Base-by-base conservation (phyloP, 768 basidiomycete genomes). In the Lactarius pseudohatsudake region DNA sequence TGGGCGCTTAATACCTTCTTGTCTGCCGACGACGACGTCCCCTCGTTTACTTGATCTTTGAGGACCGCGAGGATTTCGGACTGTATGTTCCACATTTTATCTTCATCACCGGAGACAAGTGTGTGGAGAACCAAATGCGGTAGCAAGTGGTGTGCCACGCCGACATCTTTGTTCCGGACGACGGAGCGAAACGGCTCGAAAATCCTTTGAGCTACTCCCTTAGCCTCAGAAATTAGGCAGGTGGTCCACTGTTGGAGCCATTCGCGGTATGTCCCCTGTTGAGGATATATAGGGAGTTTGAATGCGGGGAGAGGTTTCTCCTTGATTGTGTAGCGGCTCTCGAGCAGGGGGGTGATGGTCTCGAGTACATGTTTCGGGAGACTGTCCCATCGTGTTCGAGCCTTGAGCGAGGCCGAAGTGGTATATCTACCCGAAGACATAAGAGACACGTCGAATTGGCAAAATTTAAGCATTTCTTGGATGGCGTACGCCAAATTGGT, bases 241-340 rank as follows among this genome's bases (percentile, higher is more conserved):
- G 84, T 80, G 1, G 94, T 88, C 94, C 96, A 98, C 0, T 84
- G 74, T 70, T 96, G 94, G 40, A 98, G 84, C 97, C 97, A 99
- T 76, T 98, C 96, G 50, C 96, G 87, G 76, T 98, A 99, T 0
- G 94, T 96, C 2, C 85, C 75, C 64, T 87, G 83, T 5, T 78
- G 77, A 0, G 85, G 82, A 77, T 98, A 99, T 64, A 98, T 87
- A 2, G 96, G 96, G 69, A 88, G 85, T 59, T 80, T 79, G 2
- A 76, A 72, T 2, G 75, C 72, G 9, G 67, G 66, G 3, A 72
- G 63, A 2, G 72, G 66, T 3, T 75, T 69, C 36, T 79, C 79
- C 32, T 82, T 80, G 18, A 81, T 79, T 18, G 88, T 77, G 4
- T 82, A 81, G 73, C 85, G 82, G 47, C 84, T 82, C 66, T 87